These are phyloP conservation scores for Apiospora rasikravindrae DNA, from an alignment of 2,329 filamentous ascomycete species.

Conservation along the genomic window DNA sequence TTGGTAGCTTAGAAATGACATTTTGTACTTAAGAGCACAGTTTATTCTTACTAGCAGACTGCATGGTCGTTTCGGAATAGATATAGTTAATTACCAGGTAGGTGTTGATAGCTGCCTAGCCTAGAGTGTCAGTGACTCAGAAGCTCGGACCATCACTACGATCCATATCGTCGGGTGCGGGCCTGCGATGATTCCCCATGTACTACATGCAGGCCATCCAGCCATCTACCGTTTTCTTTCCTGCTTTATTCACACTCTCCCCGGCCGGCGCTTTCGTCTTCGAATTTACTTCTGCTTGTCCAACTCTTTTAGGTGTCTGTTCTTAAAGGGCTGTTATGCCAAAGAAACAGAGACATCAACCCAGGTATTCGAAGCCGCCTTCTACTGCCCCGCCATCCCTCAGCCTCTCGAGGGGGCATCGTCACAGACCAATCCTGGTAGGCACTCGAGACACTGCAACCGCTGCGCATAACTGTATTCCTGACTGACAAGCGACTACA, in stretches of 20 bases:
- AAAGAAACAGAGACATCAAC: conserved; percentile 67
- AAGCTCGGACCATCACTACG: conserved; percentile 4
- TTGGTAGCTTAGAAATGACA: background rate
- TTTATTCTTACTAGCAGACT: background rate
- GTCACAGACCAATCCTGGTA: conserved; percentile 35
- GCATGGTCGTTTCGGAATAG: background rate
- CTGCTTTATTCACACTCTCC: background rate
- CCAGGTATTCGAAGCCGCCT: conserved; percentile 63
- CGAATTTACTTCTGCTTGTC: too few species aligned
- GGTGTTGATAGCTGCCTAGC: too few species aligned
- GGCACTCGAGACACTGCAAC: conserved; percentile 7
- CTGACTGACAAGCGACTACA: conserved; percentile 30
- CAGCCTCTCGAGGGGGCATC: conserved; percentile 41
- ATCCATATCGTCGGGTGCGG: background rate
- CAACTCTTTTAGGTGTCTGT: background rate
- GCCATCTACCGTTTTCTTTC: background rate
- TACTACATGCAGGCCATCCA: background rate
- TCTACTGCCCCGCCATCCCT: conserved; percentile 59
- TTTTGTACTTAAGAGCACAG: background rate
- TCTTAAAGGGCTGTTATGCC: conserved; percentile 54
- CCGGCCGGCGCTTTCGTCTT: background rate
- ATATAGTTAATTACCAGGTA: too few species aligned
- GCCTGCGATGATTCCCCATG: background rate
- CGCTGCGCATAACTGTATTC: background rate
- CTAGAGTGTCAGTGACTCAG: background rate